Percentiles rank a stretch among this genome's conserved stretches.
These are phyloP conservation scores for Aleurites moluccanus DNA, from an alignment of 441 rosid genomes.

Conservation along the genomic window DNA sequence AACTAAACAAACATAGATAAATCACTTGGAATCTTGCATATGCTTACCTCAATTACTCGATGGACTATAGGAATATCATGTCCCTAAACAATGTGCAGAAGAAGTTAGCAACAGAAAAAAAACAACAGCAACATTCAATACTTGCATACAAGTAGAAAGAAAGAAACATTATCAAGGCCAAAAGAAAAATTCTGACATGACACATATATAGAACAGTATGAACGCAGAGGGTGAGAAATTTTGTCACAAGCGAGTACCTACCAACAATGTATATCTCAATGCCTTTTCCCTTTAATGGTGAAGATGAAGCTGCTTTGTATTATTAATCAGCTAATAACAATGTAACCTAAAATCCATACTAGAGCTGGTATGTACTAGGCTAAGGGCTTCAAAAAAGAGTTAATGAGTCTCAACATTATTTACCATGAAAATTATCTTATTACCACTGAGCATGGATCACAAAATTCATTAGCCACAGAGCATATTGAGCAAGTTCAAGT, in stretches of 20 bases:
- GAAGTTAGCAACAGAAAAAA: slow-evolving; percentile 13
- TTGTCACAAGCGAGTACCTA: neutral
- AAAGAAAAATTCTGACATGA: neutral
- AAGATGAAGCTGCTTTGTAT: no score
- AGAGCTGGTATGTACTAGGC: neutral
- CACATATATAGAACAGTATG: neutral
- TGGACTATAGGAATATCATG: slow-evolving; percentile 80
- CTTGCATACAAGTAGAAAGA: neutral
- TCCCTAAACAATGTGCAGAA: slow-evolving; percentile 44
- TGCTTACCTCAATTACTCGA: slow-evolving; percentile 69
- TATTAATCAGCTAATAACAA: neutral
- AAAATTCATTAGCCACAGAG: neutral
- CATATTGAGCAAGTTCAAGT: neutral
- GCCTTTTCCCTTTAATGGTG: neutral
- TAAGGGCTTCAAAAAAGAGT: neutral
- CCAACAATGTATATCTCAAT: neutral
- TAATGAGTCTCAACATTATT: neutral
- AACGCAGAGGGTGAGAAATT: neutral
- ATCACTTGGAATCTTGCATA: neutral
- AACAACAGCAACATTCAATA: neutral
- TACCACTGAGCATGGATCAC: neutral
- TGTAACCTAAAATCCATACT: neutral
- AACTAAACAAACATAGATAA: neutral
- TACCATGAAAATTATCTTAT: neutral
- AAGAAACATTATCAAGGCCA: neutral